Percentiles rank a stretch among this genome's conserved stretches.
These are phyloP conservation scores for Backusella luteola DNA, from an alignment of 192 early-diverging fungal genomes.

Conservation along the genomic window DNA sequence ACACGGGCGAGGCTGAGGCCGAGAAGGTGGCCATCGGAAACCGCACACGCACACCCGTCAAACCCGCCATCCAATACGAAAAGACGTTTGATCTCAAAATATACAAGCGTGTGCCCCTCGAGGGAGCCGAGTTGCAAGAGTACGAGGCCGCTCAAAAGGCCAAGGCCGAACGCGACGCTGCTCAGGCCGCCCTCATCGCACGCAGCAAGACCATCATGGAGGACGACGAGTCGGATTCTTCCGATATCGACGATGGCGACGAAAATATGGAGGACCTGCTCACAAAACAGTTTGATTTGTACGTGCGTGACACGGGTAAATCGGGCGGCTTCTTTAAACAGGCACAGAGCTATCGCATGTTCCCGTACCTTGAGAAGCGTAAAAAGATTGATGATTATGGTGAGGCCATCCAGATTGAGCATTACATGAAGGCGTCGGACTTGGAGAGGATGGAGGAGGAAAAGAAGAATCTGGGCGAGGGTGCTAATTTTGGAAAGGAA, in stretches of 20 bases:
- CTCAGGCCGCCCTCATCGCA: constrained; percentile 64
- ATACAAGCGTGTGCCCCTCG: constrained; percentile 70
- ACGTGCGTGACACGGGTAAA: constrained; percentile 74
- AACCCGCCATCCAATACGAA: constrained; percentile 32
- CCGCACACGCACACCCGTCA: constrained; percentile 23
- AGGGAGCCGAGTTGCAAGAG: constrained; percentile 81
- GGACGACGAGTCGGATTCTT: constrained; percentile 67
- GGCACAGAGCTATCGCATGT: constrained; percentile 81
- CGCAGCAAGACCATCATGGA: constrained; percentile 72
- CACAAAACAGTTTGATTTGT: constrained; percentile 71
- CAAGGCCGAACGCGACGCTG: constrained; percentile 69
- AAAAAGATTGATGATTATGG: constrained; percentile 89
- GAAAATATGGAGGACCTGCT: constrained; percentile 54
- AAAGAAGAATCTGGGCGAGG: constrained; percentile 20
- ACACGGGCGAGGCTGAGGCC: constrained; percentile 38
- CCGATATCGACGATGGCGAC: constrained; percentile 53
- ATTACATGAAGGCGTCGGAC: constrained; percentile 32
- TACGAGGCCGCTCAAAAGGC: constrained; percentile 64
- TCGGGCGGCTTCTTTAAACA: constrained; percentile 77
- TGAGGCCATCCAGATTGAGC: constrained; percentile 34
- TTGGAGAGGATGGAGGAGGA: constrained; percentile 61
- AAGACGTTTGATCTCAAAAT: constrained; percentile 37
- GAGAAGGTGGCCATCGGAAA: constrained; percentile 21
- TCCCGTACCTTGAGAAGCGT: constrained; percentile 79
- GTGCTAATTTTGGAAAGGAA: constrained; percentile 27